These are phyloP conservation scores for Chamaenerion angustifolium DNA, from an alignment of 345 rosid species.

Conservation along the genomic window DNA sequence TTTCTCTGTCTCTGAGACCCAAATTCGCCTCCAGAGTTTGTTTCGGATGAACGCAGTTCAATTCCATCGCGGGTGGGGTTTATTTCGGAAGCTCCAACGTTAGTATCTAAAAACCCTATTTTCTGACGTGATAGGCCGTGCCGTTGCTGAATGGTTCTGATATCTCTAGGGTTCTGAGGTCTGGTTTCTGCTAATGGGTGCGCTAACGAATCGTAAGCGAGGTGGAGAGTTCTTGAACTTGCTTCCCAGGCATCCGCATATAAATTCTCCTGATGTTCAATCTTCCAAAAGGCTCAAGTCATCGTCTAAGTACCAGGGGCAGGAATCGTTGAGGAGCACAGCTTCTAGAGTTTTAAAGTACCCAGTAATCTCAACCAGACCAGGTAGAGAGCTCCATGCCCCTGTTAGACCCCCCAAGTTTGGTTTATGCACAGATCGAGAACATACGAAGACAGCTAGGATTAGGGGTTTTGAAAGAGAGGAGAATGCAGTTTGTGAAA, in stretches of 20 bases:
- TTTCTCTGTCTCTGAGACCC: too few species aligned
- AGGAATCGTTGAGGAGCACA: conserved; percentile 22
- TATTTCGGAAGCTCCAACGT: neutral
- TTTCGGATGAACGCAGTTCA: too few species aligned
- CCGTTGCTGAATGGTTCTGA: conserved; percentile 2
- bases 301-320: conserved; percentile 18
- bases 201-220: conserved; percentile 52
- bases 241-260: conserved; percentile 9
- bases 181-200: conserved; percentile 53
- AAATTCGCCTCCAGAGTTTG: too few species aligned
- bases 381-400: conserved; percentile 57
- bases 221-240: conserved; percentile 29
- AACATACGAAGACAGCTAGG: conserved; percentile 9
- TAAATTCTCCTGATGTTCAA: conserved; percentile 27
- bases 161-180: neutral
- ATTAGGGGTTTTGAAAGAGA: conserved; percentile 11
- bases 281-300: conserved; percentile 42
- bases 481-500: conserved; percentile 6
- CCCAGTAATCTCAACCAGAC: conserved; percentile 41
- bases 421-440: conserved; percentile 12
- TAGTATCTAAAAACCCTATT: neutral
- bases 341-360: conserved; percentile 50
- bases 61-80: neutral
- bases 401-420: conserved; percentile 55
- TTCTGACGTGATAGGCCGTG: neutral